Percentiles rank a stretch among this genome's conserved stretches.
Conservation (phyloP, 495 filamentous ascomycete genomes). For the Lichenothelia convexa region DNA sequence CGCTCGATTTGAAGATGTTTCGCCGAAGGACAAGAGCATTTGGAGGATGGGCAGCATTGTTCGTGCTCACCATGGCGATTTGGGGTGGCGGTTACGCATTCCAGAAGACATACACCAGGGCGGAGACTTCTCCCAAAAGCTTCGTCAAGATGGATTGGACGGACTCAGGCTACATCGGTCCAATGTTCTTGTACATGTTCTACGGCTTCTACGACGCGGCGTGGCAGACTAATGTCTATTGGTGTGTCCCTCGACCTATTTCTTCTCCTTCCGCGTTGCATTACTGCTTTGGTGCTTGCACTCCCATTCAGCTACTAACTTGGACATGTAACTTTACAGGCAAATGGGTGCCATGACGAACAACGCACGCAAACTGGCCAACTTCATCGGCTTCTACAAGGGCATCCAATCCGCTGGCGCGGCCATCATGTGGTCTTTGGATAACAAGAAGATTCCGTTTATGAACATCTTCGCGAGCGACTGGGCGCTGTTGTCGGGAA, state of each 20-base stretch:
- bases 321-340: constrained; percentile 39
- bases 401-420: constrained; percentile 90
- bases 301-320: not conserved
- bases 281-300: not conserved
- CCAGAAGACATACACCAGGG: constrained; percentile 44
- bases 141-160: constrained; percentile 42
- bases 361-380: constrained; percentile 78
- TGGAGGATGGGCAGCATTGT: constrained; percentile 42
- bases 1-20: constrained; percentile 45
- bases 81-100: constrained; percentile 83
- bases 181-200: constrained; percentile 85
- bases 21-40: constrained; percentile 61
- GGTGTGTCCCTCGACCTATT: constrained; percentile 37
- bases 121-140: constrained; percentile 17
- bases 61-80: constrained; percentile 58
- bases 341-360: constrained; percentile 90
- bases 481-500: constrained; percentile 56
- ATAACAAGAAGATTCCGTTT: constrained; percentile 37
- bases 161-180: constrained; percentile 48
- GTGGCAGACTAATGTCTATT: constrained; percentile 77
- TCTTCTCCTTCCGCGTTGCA: no score
- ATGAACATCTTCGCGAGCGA: constrained; percentile 34
- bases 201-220: constrained; percentile 82
- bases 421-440: constrained; percentile 65
- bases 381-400: constrained; percentile 91